phyloP scores from a whole-genome alignment of 2,329 filamentous ascomycete species.

The Mycogone perniciosa region DNA sequence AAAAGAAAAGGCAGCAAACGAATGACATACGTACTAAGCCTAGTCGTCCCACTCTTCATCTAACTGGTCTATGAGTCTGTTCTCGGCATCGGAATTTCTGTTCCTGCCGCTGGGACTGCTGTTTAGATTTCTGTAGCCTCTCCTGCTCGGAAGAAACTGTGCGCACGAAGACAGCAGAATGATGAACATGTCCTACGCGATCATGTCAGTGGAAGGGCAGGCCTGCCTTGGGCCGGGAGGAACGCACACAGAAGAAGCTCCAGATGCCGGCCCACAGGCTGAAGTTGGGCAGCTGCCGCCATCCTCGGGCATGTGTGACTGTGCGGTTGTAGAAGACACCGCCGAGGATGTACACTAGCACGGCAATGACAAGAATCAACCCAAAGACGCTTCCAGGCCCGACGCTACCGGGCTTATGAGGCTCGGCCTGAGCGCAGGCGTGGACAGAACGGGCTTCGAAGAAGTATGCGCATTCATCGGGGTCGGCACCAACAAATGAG shows the following conservation, averaged over 20 bases:
- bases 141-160: slow-evolving; percentile 55
- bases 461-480: slow-evolving; percentile 90
- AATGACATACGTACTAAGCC: slow-evolving; percentile 1
- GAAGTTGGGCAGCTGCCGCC: slow-evolving; percentile 94
- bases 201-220: slow-evolving; percentile 23
- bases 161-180: slow-evolving; percentile 65
- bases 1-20: slow-evolving; percentile 7
- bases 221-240: slow-evolving; percentile 25
- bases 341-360: slow-evolving; percentile 83
- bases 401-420: slow-evolving; percentile 66
- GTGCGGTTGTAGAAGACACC: slow-evolving; percentile 94
- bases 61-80: slow-evolving; percentile 87
- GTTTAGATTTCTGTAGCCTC: slow-evolving; percentile 62
- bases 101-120: slow-evolving; percentile 44
- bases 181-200: slow-evolving; percentile 55
- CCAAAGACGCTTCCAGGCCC: slow-evolving; percentile 74
- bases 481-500: slow-evolving; percentile 76
- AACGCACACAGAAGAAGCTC: slow-evolving; percentile 65
- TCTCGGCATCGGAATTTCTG: slow-evolving; percentile 70
- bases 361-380: slow-evolving; percentile 70
- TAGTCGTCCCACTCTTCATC: slow-evolving; percentile 95
- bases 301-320: slow-evolving; percentile 88
- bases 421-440: slow-evolving; percentile 64
- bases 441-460: slow-evolving; percentile 86
- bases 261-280: slow-evolving; percentile 84